A percentile compares a stretch with the other conserved stretches of the same genome.
These are phyloP conservation scores for Hsuehochloa calcarea DNA, from an alignment of 176 grass and related monocot species.

Conservation along the genomic window DNA sequence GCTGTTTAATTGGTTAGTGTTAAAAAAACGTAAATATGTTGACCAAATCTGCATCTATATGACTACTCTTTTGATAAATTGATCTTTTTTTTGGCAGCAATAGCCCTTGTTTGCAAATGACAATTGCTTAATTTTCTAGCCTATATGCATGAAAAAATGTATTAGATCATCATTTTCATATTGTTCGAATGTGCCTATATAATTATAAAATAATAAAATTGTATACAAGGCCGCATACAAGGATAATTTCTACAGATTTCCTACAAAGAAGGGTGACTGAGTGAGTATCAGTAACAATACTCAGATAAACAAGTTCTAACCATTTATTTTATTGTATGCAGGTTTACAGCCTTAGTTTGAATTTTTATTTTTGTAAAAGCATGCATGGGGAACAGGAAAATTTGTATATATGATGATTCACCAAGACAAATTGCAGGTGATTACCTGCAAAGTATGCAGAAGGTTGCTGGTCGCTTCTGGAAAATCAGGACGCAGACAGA, in stretches of 20 bases:
- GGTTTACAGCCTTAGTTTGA: not conserved
- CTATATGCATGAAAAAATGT: not conserved
- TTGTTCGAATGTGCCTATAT: not conserved
- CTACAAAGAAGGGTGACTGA: not conserved
- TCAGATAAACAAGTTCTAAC: not conserved
- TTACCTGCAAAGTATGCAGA: constrained; percentile 83
- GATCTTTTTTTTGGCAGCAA: not conserved
- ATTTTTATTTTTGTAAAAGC: not conserved
- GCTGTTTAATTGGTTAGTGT: not conserved
- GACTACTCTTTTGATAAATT: not conserved
- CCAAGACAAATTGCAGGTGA: not conserved
- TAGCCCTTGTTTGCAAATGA: not conserved
- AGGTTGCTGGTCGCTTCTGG: constrained; percentile 91
- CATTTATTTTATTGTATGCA: not conserved
- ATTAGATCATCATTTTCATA: not conserved
- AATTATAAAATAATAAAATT: not conserved
- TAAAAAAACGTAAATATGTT: not conserved
- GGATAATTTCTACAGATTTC: not conserved
- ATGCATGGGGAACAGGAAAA: not conserved
- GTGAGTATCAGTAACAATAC: not conserved
- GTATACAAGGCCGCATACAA: not conserved
- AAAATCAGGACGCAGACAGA: constrained; percentile 71
- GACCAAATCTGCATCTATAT: constrained; percentile 5
- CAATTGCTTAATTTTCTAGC: not conserved
- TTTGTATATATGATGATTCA: not conserved